phyloP scores from a whole-genome alignment of 177 flowering plant species.

The Vitis hybrid region DNA sequence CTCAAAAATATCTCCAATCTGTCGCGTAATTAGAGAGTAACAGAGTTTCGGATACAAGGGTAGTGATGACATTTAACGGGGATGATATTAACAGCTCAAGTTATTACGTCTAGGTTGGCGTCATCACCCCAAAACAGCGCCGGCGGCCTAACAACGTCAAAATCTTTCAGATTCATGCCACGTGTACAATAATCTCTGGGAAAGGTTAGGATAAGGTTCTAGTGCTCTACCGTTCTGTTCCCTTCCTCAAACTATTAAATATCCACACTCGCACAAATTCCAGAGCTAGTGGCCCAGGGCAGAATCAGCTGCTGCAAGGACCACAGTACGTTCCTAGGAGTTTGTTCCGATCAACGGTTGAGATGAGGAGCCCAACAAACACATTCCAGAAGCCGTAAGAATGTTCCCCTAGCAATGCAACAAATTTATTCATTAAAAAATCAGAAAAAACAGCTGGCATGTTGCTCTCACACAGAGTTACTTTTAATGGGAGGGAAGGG shows the following conservation, averaged over 20 bases:
- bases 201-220: slow-evolving; percentile 20
- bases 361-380: neutral
- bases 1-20: too few relatives aligned
- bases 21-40: too few relatives aligned
- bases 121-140: slow-evolving; percentile 1
- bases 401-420: too few relatives aligned
- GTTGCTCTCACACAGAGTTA: too few relatives aligned
- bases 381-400: neutral
- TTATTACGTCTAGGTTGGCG: neutral
- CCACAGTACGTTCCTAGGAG: too few relatives aligned
- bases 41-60: slow-evolving; percentile 2
- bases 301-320: too few relatives aligned
- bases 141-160: slow-evolving; percentile 18
- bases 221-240: neutral
- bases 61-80: slow-evolving; percentile 1
- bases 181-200: slow-evolving; percentile 9
- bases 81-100: neutral
- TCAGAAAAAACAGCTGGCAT: too few relatives aligned
- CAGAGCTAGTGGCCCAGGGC: too few relatives aligned
- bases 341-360: neutral
- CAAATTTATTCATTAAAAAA: too few relatives aligned
- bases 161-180: slow-evolving; percentile 5
- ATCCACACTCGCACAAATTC: neutral
- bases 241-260: neutral
- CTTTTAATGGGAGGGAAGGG: too few relatives aligned